Conservation (phyloP, 2,329 filamentous ascomycete genomes). For the Chrysoporthe deuterocubensis region DNA sequence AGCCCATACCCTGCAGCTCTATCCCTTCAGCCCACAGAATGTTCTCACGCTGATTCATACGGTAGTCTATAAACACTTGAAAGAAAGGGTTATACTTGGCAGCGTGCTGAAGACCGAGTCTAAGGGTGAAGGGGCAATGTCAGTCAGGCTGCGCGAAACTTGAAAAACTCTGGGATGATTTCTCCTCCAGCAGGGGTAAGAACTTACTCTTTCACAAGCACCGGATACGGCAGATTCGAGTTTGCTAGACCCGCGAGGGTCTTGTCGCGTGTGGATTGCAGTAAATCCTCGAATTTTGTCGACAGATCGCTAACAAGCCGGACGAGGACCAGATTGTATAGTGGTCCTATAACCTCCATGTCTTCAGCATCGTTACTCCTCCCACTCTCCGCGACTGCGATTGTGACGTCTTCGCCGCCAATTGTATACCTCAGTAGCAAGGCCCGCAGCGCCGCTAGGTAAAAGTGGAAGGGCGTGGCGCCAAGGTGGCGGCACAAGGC, state of each 20-base stretch:
- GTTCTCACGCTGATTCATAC: neutral
- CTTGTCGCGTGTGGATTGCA: neutral
- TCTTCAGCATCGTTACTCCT: too few species aligned
- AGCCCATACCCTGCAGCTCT: neutral
- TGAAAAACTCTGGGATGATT: too few species aligned
- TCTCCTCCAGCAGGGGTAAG: neutral
- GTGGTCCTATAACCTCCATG: neutral
- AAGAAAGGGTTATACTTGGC: neutral
- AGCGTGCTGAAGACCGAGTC: neutral
- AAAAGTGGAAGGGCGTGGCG: constrained; percentile 48
- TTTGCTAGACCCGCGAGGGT: neutral
- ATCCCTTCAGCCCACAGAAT: neutral
- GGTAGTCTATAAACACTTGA: neutral
- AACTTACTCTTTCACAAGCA: neutral
- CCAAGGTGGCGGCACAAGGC: neutral
- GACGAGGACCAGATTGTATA: neutral
- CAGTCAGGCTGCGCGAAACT: too few species aligned
- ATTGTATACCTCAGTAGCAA: constrained; percentile 35
- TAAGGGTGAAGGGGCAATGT: neutral
- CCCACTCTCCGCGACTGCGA: neutral
- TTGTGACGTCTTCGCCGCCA: neutral
- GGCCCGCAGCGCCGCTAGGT: constrained; percentile 44
- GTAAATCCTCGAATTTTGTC: neutral
- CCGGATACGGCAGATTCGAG: neutral
- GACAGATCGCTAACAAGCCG: neutral